Evolutionary conservation across 139 green algal species (phyloP).

Genomic region (Coccomyxa sp.): DNA sequence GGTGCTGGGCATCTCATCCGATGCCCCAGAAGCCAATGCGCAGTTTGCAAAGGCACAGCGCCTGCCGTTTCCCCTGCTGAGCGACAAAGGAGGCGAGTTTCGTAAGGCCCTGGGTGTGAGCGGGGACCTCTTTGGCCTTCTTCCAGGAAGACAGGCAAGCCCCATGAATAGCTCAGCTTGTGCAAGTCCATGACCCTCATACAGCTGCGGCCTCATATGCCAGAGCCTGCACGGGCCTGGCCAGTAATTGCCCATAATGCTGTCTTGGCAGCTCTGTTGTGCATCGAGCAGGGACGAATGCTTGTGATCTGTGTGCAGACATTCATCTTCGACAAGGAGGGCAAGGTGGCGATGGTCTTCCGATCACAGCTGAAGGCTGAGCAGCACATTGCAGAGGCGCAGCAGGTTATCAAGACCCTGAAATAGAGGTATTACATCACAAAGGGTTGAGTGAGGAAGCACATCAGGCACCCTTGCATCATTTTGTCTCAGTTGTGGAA

Average conservation of each 20-base stretch:
- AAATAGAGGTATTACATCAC: too few relatives aligned
- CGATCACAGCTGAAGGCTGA: background rate
- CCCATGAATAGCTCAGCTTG: background rate
- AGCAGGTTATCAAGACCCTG: background rate
- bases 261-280: background rate
- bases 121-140: background rate
- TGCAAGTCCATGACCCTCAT: too few relatives aligned
- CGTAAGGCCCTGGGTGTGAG: background rate
- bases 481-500: too few relatives aligned
- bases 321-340: constrained; percentile 7
- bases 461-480: too few relatives aligned
- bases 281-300: background rate
- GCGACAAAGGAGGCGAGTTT: background rate
- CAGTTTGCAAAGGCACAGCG: background rate
- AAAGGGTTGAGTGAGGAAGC: too few relatives aligned
- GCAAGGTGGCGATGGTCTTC: constrained; percentile 2
- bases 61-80: background rate
- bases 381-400: constrained; percentile 1
- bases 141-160: background rate
- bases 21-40: background rate
- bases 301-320: background rate
- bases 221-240: background rate
- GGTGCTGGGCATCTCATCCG: background rate
- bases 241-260: background rate
- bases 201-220: background rate